phyloP scores from a whole-genome alignment of 768 basidiomycete species.

The Lactifluus piperatus region DNA sequence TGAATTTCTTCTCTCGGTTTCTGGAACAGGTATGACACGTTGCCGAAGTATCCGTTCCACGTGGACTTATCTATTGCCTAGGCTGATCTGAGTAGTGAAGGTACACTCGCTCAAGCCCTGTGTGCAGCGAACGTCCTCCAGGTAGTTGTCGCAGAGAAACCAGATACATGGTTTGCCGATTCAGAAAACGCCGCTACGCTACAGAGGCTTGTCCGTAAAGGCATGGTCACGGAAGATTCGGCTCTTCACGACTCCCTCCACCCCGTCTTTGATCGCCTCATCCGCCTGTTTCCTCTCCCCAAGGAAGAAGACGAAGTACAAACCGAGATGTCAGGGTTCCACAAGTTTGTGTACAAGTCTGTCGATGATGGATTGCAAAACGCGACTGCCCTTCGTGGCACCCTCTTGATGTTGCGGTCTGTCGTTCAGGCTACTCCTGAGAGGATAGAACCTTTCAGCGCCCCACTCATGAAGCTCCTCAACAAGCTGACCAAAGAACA shows the following conservation, averaged over 20 bases:
- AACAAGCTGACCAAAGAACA: constrained; percentile 86
- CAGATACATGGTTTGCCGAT: constrained; percentile 67
- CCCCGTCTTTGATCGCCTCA: constrained; percentile 73
- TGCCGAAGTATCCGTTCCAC: background rate
- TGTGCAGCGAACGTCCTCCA: constrained; percentile 85
- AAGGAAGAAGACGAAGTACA: constrained; percentile 65
- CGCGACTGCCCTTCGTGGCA: constrained; percentile 62
- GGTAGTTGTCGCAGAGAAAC: constrained; percentile 74
- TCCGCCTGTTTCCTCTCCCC: constrained; percentile 68
- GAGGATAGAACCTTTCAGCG: constrained; percentile 72
- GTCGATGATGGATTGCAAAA: constrained; percentile 76
- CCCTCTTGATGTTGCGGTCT: constrained; percentile 80
- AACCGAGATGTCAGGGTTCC: constrained; percentile 66
- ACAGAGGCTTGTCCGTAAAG: constrained; percentile 80
- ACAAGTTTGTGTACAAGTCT: constrained; percentile 62
- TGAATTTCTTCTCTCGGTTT: constrained; percentile 80
- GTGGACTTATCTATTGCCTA: constrained; percentile 24
- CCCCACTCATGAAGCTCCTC: constrained; percentile 72
- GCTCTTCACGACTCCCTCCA: constrained; percentile 73
- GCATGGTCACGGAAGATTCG: constrained; percentile 71
- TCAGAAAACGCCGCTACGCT: constrained; percentile 58
- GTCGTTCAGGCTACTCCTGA: constrained; percentile 75
- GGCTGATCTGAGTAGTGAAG: constrained; percentile 67
- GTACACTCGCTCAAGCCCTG: constrained; percentile 56
- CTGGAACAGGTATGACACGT: constrained; percentile 62